Percentiles rank a stretch among this genome's conserved stretches.
phyloP scores from a whole-genome alignment of 2,329 filamentous ascomycete species.

The Fusarium pseudograminearum region DNA sequence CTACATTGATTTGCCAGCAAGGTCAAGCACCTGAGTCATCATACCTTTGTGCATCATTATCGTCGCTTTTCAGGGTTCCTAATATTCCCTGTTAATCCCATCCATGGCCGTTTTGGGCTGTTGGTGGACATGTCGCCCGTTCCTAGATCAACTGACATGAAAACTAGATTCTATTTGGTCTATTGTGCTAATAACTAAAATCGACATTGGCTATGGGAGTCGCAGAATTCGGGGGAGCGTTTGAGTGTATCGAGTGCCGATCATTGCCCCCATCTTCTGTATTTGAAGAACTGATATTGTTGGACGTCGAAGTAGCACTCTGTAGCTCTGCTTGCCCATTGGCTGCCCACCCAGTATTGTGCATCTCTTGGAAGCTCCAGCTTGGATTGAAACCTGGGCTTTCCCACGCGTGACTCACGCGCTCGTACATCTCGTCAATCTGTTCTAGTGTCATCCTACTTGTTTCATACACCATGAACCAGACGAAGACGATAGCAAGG shows the following conservation, averaged over 20 bases:
- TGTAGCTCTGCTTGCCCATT: constrained; percentile 58
- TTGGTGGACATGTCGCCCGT: background rate
- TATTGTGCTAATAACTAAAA: constrained; percentile 65
- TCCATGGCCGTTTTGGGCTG: background rate
- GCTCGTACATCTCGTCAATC: constrained; percentile 83
- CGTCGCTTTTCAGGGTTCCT: background rate
- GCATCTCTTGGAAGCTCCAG: constrained; percentile 76
- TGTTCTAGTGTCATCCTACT: constrained; percentile 82
- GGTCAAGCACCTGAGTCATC: too few relatives aligned
- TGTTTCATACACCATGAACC: constrained; percentile 80
- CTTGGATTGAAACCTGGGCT: constrained; percentile 74
- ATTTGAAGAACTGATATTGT: constrained; percentile 43
- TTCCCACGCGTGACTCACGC: constrained; percentile 77
- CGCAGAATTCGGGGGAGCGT: constrained; percentile 62
- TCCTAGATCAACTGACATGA: background rate
- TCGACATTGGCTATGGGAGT: constrained; percentile 71
- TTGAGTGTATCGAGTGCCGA: background rate
- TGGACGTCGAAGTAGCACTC: constrained; percentile 31
- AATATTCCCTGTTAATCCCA: background rate
- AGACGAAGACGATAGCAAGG: constrained; percentile 78
- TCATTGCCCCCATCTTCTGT: background rate
- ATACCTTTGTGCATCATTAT: background rate
- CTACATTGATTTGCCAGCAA: background rate
- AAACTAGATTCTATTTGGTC: background rate
- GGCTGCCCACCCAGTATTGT: constrained; percentile 69